Percentiles rank a stretch among this genome's conserved stretches.
Conservation (phyloP, 768 basidiomycete species). For the Russula virescens region DNA sequence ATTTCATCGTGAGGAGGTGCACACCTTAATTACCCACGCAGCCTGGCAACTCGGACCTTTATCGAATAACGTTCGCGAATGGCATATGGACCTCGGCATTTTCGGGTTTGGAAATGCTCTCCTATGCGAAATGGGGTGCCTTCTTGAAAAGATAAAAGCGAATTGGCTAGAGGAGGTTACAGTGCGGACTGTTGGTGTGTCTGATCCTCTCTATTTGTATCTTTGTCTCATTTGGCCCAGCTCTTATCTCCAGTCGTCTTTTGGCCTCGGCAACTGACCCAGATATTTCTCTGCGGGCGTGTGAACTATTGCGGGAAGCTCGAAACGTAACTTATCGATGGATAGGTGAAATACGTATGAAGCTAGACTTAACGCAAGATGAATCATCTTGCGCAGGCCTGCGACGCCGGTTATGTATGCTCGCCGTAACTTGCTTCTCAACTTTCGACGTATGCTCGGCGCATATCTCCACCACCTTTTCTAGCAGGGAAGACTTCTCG, state of each 20-base stretch:
- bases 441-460: constrained; percentile 6
- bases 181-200: constrained; percentile 13
- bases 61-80: constrained; percentile 25
- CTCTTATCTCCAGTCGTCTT: constrained; percentile 4
- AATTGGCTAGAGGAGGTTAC: constrained; percentile 36
- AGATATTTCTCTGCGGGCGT: not conserved
- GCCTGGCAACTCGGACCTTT: constrained; percentile 39
- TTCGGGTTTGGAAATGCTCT: constrained; percentile 36
- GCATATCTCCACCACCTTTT: not conserved
- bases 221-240: not conserved
- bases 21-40: constrained; percentile 40
- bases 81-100: constrained; percentile 38
- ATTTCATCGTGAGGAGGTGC: constrained; percentile 37
- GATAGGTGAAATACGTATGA: not conserved
- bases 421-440: constrained; percentile 12
- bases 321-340: constrained; percentile 8
- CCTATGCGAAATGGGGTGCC: constrained; percentile 33
- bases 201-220: too few species aligned
- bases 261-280: constrained; percentile 3
- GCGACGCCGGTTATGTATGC: constrained; percentile 2
- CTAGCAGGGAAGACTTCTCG: not conserved
- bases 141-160: constrained; percentile 33
- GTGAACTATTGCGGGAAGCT: constrained; percentile 1
- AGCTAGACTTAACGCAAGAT: not conserved
- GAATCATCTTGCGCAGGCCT: not conserved